Base-by-base conservation (phyloP, 495 filamentous ascomycete genomes). In the Sabuloglossum arenarium region DNA sequence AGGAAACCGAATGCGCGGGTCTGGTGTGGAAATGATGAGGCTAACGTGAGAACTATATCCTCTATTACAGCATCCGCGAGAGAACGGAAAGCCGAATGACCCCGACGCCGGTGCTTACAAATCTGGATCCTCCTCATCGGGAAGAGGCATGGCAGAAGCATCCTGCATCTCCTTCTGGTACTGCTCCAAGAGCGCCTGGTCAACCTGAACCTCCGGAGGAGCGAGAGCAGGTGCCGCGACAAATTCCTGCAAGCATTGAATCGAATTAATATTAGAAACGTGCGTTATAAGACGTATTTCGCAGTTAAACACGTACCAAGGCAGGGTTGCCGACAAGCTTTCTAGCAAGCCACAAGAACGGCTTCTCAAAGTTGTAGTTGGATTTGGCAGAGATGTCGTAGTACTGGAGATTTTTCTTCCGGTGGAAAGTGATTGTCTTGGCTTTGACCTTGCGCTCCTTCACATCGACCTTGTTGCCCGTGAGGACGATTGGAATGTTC, bases 341-440 rank as follows among this genome's bases (percentile, higher is more conserved):
- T 66, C 93, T 81, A 55, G 91, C 93, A 63, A 99, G 84, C 93
- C 93, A 99, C 59, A 99, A 81, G 85, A 99, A 99, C 59, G 93
- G 93, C 81, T 99, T 99, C 84, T 99, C 93, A 75, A 99, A 99
- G 83, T 99, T 99, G 77, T 99, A 99, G 76, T 99, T 99, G 63
- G 88, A 95, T 79, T 99, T 99, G 69, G 93, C 93, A 50, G 87
- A 94, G 69, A 99, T 99, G 61, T 99, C 93, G 79, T 99, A 99
- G 81, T 99, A 99, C 72, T 99, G 93, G 19, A 99, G 81, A 75
- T 97, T 97, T 84, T 99, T 99, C 82, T 99, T 99, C 68, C 93
- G 89, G 78, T 99, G 93, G 86, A 99, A 99, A 60, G 93, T 99
- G 76, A 99, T 99, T 65, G 91, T 93, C 86, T 99, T 99, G 63